phyloP scores from a whole-genome alignment of 805 yeast genomes.

The Lipomyces japonicus region DNA sequence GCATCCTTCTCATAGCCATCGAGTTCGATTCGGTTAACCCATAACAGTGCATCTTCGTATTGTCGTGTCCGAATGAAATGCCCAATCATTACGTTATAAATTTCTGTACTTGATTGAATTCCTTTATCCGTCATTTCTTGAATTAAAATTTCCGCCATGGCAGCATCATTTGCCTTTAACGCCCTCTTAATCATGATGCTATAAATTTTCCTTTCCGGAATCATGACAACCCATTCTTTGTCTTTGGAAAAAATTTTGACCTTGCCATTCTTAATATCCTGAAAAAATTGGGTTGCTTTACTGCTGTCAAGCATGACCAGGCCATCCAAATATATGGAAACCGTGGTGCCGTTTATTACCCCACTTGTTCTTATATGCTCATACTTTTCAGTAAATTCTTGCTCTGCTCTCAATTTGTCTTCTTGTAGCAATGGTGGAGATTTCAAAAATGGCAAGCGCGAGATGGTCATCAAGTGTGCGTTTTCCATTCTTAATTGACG shows the following conservation, averaged over 20 bases:
- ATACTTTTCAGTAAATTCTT: too few relatives aligned
- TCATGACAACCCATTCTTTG: background rate
- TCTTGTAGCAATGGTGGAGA: background rate
- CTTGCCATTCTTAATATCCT: background rate
- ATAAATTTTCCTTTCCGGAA: background rate
- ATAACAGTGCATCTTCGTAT: slow-evolving; percentile 1
- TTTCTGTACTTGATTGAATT: background rate
- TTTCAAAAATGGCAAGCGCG: background rate
- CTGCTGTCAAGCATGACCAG: too few relatives aligned
- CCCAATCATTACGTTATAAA: slow-evolving; percentile 13
- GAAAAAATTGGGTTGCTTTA: background rate
- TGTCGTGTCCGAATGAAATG: slow-evolving; percentile 6
- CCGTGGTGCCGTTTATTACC: too few relatives aligned
- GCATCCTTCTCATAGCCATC: slow-evolving; percentile 10
- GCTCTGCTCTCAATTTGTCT: background rate
- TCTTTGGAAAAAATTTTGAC: background rate
- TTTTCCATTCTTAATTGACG: background rate
- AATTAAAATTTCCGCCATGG: background rate
- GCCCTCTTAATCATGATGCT: background rate
- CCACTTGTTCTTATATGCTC: too few relatives aligned
- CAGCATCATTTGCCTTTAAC: background rate
- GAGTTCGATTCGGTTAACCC: slow-evolving; percentile 5
- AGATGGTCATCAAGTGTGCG: background rate
- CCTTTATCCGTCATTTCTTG: background rate
- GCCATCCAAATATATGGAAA: too few relatives aligned